Evolutionary conservation across 2,329 filamentous ascomycete species (phyloP), one percentile per base, ranked within the genome.

Genomic region (Penicillium sp.): DNA sequence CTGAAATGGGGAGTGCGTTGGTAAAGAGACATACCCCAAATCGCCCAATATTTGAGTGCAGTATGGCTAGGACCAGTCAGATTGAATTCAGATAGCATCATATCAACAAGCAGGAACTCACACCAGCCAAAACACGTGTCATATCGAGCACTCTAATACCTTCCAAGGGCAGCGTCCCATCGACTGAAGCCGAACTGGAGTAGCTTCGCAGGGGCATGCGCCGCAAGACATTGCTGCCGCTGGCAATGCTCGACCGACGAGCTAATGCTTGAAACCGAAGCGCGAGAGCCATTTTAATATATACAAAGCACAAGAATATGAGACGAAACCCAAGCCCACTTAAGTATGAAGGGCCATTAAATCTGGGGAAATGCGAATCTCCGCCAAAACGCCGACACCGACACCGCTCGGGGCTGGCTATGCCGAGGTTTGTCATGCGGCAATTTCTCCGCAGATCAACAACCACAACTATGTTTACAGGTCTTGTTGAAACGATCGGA

Each of bases 31-130:
- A 72, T 85, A 96, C 93, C 94, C 94, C 64, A 99, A 82, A 75
- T 99, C 94, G 53, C 93, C 94, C 9, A 99, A 77, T 50, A 99
- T 97, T 73, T 99, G 94, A 36, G 94, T 97, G 67, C 92, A 97
- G 70, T 97, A 97, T 61, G 94, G 94, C 91, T 97, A 67, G 13
- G 53, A 29, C 48, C 55, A 32, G 43, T 63, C 48, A 58, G 55
- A 22, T 54, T 39, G 48, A 46, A 55, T 48, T 47, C 16, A 41
- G 27, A 13, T 29, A 22, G 40, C 47, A 45, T 11, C 11, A 38
- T 13, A 32, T 39, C 39, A 14, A 2, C 16, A 3, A 40, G 54
- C 52, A 10, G 47, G 31, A 13, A 81, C 88, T 76, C 79, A 97
- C 93, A 53, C 94, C 94, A 59, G 94, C 94, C 60, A 99, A 77